Evolutionary conservation across 768 basidiomycete genomes (phyloP).

Genomic region (Psilocybe sp.): DNA sequence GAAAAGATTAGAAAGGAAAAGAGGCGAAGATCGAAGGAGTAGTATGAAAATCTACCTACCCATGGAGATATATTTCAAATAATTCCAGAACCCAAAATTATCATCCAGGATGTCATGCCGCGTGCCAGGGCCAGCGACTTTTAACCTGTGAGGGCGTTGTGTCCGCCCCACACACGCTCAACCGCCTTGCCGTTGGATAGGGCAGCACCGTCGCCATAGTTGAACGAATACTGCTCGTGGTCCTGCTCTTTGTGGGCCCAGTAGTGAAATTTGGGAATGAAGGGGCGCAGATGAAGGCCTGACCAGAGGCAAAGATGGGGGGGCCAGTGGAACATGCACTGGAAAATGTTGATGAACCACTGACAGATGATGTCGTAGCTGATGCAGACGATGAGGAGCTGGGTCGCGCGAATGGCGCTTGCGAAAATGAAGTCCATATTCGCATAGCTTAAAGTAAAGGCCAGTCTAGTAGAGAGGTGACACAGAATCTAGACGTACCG

Average conservation of each 20-base stretch:
- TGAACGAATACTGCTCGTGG: slow-evolving; percentile 24
- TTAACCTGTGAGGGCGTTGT: slow-evolving; percentile 20
- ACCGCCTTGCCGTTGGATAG: slow-evolving; percentile 29
- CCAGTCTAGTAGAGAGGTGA: neutral
- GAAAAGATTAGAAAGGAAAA: too few relatives aligned
- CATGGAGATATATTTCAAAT: slow-evolving; percentile 16
- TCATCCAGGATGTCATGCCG: slow-evolving; percentile 7
- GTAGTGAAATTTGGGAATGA: slow-evolving; percentile 28
- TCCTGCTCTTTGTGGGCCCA: slow-evolving; percentile 18
- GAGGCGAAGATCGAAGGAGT: too few relatives aligned
- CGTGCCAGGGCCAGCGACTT: slow-evolving; percentile 28
- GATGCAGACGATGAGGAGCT: neutral
- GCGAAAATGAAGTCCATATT: slow-evolving; percentile 18
- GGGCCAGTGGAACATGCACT: slow-evolving; percentile 10
- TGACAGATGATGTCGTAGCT: slow-evolving; percentile 31
- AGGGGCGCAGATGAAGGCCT: slow-evolving; percentile 2
- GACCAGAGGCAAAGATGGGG: neutral
- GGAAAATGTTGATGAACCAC: slow-evolving; percentile 20
- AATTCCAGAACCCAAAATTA: slow-evolving; percentile 19
- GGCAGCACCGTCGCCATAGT: slow-evolving; percentile 19
- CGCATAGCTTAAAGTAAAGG: slow-evolving; percentile 2
- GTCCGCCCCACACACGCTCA: slow-evolving; percentile 28
- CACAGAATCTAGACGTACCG: slow-evolving; percentile 14
- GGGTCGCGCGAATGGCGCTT: neutral
- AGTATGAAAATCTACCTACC: neutral